A percentile compares a stretch with the other conserved stretches of the same genome.
Conservation (phyloP, 805 yeast genomes). For the Candida palmyrensis region DNA sequence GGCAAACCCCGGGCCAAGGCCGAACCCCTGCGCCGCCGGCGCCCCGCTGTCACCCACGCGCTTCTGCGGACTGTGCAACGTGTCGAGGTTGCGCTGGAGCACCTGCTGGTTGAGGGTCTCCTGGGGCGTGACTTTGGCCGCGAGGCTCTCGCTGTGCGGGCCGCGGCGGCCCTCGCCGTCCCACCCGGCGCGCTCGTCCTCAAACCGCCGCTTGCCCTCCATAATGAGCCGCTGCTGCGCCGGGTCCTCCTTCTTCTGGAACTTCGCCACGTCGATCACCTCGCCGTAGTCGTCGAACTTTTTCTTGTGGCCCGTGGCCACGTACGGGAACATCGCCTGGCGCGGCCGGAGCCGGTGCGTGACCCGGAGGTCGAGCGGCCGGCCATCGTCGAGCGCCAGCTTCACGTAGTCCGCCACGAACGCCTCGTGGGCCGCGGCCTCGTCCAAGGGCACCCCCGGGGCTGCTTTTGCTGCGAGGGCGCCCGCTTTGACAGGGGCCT, state of each 20-base stretch:
- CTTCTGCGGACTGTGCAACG: constrained; percentile 48
- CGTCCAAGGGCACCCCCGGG: constrained; percentile 12
- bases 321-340: constrained; percentile 74
- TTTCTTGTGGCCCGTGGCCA: constrained; percentile 41
- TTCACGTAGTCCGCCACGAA: constrained; percentile 33
- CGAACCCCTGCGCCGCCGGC: too few relatives aligned
- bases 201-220: constrained; percentile 34
- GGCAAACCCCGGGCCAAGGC: constrained; percentile 13
- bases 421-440: constrained; percentile 36
- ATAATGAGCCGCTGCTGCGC: constrained; percentile 28
- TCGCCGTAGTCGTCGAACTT: constrained; percentile 88
- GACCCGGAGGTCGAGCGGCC: constrained; percentile 51
- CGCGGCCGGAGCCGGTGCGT: constrained; percentile 41
- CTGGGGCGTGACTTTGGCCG: constrained; percentile 30
- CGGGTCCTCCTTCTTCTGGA: constrained; percentile 50
- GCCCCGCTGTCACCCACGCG: constrained; percentile 26
- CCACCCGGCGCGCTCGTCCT: constrained; percentile 24
- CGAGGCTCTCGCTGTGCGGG: constrained; percentile 14
- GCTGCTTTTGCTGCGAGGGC: constrained; percentile 4
- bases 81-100: constrained; percentile 39
- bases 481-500: constrained; percentile 5
- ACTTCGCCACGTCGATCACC: constrained; percentile 60
- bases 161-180: constrained; percentile 13
- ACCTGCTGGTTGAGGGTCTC: constrained; percentile 37
- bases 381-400: constrained; percentile 33